These are phyloP conservation scores for Venturia carpophila DNA, from an alignment of 2,329 filamentous ascomycete genomes.

Conservation along the genomic window DNA sequence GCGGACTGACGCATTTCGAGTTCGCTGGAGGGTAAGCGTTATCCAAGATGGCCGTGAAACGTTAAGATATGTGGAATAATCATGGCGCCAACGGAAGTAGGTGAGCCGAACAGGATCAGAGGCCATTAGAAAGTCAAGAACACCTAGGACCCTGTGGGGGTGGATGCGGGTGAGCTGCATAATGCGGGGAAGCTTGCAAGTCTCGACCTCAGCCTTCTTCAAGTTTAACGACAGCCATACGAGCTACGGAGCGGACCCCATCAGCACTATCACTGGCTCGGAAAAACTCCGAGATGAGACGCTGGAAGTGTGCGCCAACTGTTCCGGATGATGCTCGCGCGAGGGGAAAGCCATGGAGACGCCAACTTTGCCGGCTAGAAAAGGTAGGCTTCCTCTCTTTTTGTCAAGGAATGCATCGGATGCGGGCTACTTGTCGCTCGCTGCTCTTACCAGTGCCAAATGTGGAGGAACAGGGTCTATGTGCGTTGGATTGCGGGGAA, in stretches of 20 bases:
- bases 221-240: not conserved
- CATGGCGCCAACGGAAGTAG: not conserved
- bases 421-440: not conserved
- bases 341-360: not conserved
- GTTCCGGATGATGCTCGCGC: not conserved
- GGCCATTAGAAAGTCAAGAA: slow-evolving; percentile 5
- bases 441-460: not conserved
- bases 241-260: not conserved
- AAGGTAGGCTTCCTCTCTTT: not conserved
- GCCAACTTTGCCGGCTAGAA: not conserved
- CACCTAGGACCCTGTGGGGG: not conserved
- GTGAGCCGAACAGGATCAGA: not conserved
- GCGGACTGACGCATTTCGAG: not conserved
- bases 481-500: not conserved
- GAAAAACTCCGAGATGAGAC: too few relatives aligned
- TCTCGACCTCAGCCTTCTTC: not conserved
- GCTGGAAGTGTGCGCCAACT: not conserved
- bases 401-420: not conserved
- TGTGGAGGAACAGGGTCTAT: not conserved
- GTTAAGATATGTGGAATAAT: not conserved
- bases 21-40: not conserved
- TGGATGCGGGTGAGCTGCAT: not conserved
- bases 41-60: not conserved
- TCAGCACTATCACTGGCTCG: not conserved
- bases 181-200: slow-evolving; percentile 4